Percentiles rank a stretch among this genome's conserved stretches.
Evolutionary conservation across 768 basidiomycete genomes (phyloP).

Genomic region (Russula emetica): DNA sequence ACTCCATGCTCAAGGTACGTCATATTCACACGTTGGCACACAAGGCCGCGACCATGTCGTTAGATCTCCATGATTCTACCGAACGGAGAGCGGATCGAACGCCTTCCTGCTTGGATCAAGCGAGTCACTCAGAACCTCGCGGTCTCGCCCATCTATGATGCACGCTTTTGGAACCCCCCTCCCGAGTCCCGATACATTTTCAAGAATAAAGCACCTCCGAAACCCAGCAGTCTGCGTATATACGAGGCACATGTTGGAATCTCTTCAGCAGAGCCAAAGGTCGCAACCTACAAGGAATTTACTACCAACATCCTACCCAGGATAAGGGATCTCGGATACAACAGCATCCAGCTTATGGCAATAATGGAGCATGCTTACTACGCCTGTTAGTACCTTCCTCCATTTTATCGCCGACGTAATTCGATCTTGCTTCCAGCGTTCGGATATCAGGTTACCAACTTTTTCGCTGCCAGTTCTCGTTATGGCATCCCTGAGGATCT

Average conservation of each 20-base stretch:
- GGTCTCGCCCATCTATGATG: slow-evolving; percentile 90
- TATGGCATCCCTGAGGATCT: slow-evolving; percentile 94
- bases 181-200: slow-evolving; percentile 66
- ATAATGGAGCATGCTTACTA: slow-evolving; percentile 98
- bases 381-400: slow-evolving; percentile 60
- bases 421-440: slow-evolving; percentile 57
- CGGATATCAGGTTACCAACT: slow-evolving; percentile 96
- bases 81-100: slow-evolving; percentile 76
- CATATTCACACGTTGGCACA: neutral
- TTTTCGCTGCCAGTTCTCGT: slow-evolving; percentile 96
- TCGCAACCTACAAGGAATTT: slow-evolving; percentile 96
- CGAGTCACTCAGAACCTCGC: slow-evolving; percentile 92
- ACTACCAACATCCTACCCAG: slow-evolving; percentile 77
- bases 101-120: slow-evolving; percentile 89
- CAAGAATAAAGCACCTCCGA: slow-evolving; percentile 69
- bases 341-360: slow-evolving; percentile 97
- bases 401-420: slow-evolving; percentile 5
- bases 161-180: slow-evolving; percentile 98
- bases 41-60: slow-evolving; percentile 1
- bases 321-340: slow-evolving; percentile 91
- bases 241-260: slow-evolving; percentile 99
- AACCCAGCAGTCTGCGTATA: slow-evolving; percentile 66
- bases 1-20: slow-evolving; percentile 83
- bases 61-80: slow-evolving; percentile 92
- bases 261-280: slow-evolving; percentile 78